Percentiles rank a stretch among this genome's conserved stretches.
Evolutionary conservation across 805 yeast genomes (phyloP).

Genomic region (Lipomyces yamanashiensis): DNA sequence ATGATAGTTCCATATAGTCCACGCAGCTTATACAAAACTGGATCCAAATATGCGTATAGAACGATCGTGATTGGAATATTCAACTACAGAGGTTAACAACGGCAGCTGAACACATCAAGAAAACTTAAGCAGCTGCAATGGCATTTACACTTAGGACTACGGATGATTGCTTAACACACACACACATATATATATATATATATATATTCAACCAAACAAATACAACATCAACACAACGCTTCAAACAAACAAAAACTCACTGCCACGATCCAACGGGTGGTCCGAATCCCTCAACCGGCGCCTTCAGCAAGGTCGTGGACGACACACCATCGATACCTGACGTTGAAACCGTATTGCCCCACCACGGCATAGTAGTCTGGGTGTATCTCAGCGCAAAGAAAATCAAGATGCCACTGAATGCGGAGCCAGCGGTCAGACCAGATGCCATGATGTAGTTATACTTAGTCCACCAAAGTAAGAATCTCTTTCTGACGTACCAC

Average conservation of each 20-base stretch:
- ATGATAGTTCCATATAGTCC: too few species aligned
- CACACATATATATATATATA: too few species aligned
- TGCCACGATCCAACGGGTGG: constrained; percentile 44
- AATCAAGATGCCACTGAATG: constrained; percentile 62
- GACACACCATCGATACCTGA: constrained; percentile 33
- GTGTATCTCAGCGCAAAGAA: constrained; percentile 55
- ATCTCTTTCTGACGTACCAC: constrained; percentile 58
- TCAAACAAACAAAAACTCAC: constrained; percentile 36
- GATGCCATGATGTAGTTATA: constrained; percentile 70
- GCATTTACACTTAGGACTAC: neutral
- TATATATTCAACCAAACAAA: neutral
- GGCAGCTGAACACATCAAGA: too few species aligned
- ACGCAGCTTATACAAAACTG: too few species aligned
- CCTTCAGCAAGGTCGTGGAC: constrained; percentile 4
- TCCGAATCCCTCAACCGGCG: constrained; percentile 33
- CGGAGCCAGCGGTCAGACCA: constrained; percentile 69
- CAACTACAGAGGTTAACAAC: too few species aligned
- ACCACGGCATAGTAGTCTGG: constrained; percentile 53
- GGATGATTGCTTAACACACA: neutral
- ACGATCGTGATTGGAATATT: too few species aligned
- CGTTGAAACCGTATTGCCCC: constrained; percentile 55
- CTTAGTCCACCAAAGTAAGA: constrained; percentile 74
- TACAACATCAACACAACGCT: constrained; percentile 55
- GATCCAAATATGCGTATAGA: too few species aligned
- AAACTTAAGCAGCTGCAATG: too few species aligned